Percentiles rank a stretch among this genome's conserved stretches.
phyloP scores from a whole-genome alignment of 805 yeast genomes.

The Candida caryicola region DNA sequence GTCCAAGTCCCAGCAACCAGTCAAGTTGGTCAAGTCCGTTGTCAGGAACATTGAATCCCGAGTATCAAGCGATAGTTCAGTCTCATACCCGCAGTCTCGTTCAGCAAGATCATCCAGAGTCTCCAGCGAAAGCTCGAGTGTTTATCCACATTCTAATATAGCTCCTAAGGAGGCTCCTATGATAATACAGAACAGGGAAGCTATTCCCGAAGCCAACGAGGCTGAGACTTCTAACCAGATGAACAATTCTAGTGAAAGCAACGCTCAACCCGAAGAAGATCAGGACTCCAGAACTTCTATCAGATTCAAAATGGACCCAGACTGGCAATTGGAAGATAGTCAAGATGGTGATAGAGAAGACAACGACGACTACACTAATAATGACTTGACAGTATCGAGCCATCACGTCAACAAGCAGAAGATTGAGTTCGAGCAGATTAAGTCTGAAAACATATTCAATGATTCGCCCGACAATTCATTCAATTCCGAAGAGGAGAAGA shows the following conservation, averaged over 20 bases:
- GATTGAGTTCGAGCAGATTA: slow-evolving; percentile 12
- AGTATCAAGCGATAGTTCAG: neutral
- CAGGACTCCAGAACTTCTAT: slow-evolving; percentile 17
- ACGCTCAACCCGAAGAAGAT: neutral
- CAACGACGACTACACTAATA: slow-evolving; percentile 29
- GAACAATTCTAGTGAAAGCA: too few species aligned
- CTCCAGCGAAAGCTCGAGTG: neutral
- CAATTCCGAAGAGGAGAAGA: slow-evolving; percentile 1
- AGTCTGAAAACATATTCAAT: slow-evolving; percentile 5
- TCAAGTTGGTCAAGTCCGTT: slow-evolving; percentile 4
- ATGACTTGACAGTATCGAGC: slow-evolving; percentile 11
- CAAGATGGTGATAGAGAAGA: slow-evolving; percentile 40
- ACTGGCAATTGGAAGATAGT: slow-evolving; percentile 38
- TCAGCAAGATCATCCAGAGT: neutral
- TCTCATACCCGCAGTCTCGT: neutral
- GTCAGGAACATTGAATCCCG: slow-evolving; percentile 5
- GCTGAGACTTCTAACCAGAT: neutral
- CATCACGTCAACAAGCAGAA: slow-evolving; percentile 3
- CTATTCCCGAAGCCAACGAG: neutral
- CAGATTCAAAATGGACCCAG: slow-evolving; percentile 32
- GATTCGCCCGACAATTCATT: slow-evolving; percentile 3
- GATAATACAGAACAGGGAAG: neutral
- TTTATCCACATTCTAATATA: slow-evolving; percentile 1
- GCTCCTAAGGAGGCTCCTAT: neutral
- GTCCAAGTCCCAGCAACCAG: slow-evolving; percentile 1